These are phyloP conservation scores for Cladosporium sp. DNA, from an alignment of 2,329 filamentous ascomycete genomes.

Conservation along the genomic window DNA sequence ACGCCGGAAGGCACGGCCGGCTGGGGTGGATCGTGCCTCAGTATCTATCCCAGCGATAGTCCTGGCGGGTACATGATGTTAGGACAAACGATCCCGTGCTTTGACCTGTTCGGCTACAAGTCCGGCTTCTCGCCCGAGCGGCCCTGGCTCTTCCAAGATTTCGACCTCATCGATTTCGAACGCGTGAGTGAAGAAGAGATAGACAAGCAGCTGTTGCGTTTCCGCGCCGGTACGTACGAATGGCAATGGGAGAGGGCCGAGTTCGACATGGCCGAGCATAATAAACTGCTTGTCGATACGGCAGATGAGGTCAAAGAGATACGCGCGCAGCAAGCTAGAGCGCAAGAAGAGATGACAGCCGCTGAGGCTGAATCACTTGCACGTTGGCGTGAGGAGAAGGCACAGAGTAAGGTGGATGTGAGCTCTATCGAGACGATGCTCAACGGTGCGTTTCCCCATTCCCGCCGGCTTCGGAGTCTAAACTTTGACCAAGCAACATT, in stretches of 20 bases:
- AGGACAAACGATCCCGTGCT: constrained; percentile 47
- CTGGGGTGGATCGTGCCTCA: constrained; percentile 54
- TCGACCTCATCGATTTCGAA: constrained; percentile 55
- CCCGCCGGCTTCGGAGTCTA: background rate
- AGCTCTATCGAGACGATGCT: constrained; percentile 48
- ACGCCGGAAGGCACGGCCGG: constrained; percentile 54
- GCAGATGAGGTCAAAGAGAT: constrained; percentile 46
- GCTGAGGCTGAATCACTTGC: constrained; percentile 44
- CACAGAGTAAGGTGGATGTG: constrained; percentile 42
- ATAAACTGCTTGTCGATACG: constrained; percentile 44
- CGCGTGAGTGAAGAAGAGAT: constrained; percentile 51
- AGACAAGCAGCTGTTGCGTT: constrained; percentile 45
- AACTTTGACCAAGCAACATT: background rate
- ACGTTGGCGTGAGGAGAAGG: constrained; percentile 42
- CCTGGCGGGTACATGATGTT: constrained; percentile 48
- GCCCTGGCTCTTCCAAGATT: constrained; percentile 55
- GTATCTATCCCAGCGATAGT: constrained; percentile 53
- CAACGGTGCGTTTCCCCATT: constrained; percentile 33
- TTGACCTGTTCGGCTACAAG: constrained; percentile 52
- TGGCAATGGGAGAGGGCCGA: constrained; percentile 48
- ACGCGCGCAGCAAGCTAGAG: constrained; percentile 41
- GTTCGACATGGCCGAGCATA: constrained; percentile 56
- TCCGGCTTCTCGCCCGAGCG: constrained; percentile 41
- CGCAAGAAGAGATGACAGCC: constrained; percentile 47
- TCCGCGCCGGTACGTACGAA: constrained; percentile 48